Evolutionary conservation across 148 eudicot genomes (phyloP).

Genomic region (Nepenthes gracilis): DNA sequence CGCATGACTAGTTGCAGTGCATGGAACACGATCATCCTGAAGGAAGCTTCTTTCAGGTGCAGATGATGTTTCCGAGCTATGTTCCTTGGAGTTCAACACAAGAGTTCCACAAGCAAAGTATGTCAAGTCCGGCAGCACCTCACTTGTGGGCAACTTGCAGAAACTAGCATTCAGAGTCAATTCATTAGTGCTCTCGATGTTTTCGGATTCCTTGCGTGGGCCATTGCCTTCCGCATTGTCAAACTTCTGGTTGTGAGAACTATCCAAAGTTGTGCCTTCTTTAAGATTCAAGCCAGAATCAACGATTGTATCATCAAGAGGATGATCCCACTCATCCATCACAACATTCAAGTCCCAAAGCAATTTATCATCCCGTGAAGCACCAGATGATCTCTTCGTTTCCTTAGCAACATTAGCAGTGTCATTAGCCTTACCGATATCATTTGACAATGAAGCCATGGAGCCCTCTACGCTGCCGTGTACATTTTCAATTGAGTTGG

Average conservation of each 20-base stretch:
- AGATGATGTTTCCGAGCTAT: background rate
- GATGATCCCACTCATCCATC: slow-evolving; percentile 61
- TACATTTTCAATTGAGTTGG: background rate
- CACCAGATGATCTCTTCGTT: slow-evolving; percentile 7
- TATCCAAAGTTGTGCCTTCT: background rate
- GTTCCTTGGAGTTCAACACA: background rate
- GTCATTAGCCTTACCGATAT: slow-evolving; percentile 4
- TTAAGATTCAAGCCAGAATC: slow-evolving; percentile 7
- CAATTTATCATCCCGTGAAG: slow-evolving; percentile 22
- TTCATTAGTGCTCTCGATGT: background rate
- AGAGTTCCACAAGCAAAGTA: background rate
- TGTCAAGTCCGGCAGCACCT: background rate
- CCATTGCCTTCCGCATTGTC: background rate
- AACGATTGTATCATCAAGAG: slow-evolving; percentile 20
- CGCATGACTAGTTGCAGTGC: background rate
- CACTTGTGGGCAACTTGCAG: background rate
- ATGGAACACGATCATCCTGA: background rate
- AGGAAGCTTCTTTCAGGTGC: background rate
- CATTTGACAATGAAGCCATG: slow-evolving; percentile 3
- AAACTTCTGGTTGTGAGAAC: background rate
- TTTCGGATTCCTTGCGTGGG: background rate
- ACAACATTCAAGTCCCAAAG: slow-evolving; percentile 69
- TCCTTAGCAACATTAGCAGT: slow-evolving; percentile 1
- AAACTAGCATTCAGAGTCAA: background rate
- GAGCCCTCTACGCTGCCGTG: slow-evolving; percentile 6